These are phyloP conservation scores for Croton laevigatus DNA, from an alignment of 441 rosid species.

Conservation along the genomic window DNA sequence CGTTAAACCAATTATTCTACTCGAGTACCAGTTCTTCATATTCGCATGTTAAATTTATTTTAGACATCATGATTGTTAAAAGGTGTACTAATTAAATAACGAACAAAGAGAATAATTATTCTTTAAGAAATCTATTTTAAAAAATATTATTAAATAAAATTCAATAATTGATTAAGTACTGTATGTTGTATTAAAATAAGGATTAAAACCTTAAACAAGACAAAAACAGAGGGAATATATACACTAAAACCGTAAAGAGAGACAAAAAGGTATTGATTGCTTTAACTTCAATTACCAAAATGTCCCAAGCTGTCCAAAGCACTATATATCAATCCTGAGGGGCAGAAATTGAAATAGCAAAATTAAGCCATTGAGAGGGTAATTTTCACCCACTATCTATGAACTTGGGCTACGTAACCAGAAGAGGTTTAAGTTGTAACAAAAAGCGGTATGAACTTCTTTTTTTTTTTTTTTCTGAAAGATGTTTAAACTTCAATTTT, in stretches of 20 bases:
- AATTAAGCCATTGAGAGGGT: too few species aligned
- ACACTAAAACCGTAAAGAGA: constrained; percentile 9
- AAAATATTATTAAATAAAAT: background rate
- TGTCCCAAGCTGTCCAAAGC: background rate
- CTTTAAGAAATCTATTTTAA: background rate
- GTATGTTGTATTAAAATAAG: background rate
- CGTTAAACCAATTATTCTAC: background rate
- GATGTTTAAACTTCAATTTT: too few species aligned
- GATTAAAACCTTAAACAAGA: constrained; percentile 15
- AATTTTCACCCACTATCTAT: too few species aligned
- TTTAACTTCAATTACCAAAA: background rate
- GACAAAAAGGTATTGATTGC: constrained; percentile 3
- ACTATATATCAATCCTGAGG: too few species aligned
- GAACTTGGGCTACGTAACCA: too few species aligned
- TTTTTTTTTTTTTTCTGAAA: too few species aligned
- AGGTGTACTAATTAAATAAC: too few species aligned
- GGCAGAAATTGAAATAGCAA: background rate
- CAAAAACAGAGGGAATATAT: background rate
- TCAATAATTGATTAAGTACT: background rate
- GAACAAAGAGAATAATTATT: constrained; percentile 9
- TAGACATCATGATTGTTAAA: background rate
- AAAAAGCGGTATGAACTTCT: too few species aligned
- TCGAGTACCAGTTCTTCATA: background rate
- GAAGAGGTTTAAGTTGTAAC: too few species aligned
- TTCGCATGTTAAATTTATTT: background rate